A percentile compares a stretch with the other conserved stretches of the same genome.
Evolutionary conservation across 1,139 yeast species (phyloP).

Genomic region (Saccharomyces hybrid): DNA sequence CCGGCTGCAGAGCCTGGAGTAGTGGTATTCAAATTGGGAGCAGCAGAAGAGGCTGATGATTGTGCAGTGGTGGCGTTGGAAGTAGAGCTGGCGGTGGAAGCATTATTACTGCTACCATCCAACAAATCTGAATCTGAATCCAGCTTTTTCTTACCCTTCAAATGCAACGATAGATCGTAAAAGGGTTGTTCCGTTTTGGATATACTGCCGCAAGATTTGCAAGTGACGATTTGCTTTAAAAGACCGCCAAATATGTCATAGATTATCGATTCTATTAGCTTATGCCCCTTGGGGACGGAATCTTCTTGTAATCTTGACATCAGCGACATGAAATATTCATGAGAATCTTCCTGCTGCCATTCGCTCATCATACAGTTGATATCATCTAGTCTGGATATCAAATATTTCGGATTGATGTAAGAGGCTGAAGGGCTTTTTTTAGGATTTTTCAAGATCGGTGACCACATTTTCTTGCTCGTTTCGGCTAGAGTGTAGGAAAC

Average conservation of each 20-base stretch:
- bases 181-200: slow-evolving; percentile 89
- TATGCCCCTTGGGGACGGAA: slow-evolving; percentile 79
- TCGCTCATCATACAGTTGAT: slow-evolving; percentile 94
- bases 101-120: background rate
- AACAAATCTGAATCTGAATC: slow-evolving; percentile 18
- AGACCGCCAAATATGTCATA: slow-evolving; percentile 94
- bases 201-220: slow-evolving; percentile 69
- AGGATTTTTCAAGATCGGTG: slow-evolving; percentile 33
- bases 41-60: too few species aligned
- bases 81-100: slow-evolving; percentile 5
- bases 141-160: slow-evolving; percentile 43
- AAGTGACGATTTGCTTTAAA: slow-evolving; percentile 74
- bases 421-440: slow-evolving; percentile 30
- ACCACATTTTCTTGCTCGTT: slow-evolving; percentile 63
- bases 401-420: slow-evolving; percentile 64
- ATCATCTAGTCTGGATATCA: slow-evolving; percentile 67
- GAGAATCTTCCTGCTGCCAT: slow-evolving; percentile 98
- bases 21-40: too few species aligned
- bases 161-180: slow-evolving; percentile 78
- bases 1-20: too few species aligned
- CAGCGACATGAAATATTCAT: slow-evolving; percentile 90
- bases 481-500: slow-evolving; percentile 71
- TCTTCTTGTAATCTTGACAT: slow-evolving; percentile 87
- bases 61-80: too few species aligned
- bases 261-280: slow-evolving; percentile 71